Evolutionary conservation across 441 rosid species (phyloP), one percentile per base, ranked within the genome.

Genomic region (Croton setiger): DNA sequence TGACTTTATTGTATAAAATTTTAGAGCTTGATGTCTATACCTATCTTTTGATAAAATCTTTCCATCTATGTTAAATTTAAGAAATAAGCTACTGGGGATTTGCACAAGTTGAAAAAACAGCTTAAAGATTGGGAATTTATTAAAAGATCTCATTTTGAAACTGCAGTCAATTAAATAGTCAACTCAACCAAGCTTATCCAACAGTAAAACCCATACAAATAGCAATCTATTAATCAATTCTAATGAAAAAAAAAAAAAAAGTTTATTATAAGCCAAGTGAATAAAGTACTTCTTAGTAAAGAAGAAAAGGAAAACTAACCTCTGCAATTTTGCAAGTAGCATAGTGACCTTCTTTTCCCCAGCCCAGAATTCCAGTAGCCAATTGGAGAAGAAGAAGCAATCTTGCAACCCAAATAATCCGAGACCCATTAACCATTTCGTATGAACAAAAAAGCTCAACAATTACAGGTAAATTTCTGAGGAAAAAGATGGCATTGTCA

Each of bases 331-430:
- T 90, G 86, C 98, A 94, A 64, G 74, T 47, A 57, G 86, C 88
- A 78, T 78, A 92, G 55, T 94, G 99, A 49, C 98, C 99, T 44
- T 92, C 96, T 72, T 86, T 87, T 13, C 98, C 99, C 99, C 99
- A 94, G 33, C 90, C 80, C 51, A 82, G 71, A 70, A 83, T 82
- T 56, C 92, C 90, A 80, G 80, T 64, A 31, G 81, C 62, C 70
- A 88, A 76, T 72, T 84, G 97, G 71, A 91, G 78, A 73, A 87
- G 76, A 68, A 86, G 62, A 37, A 89, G 49, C 11, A 70, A 58
- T 51, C 78, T 86, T 71, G 72, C 75, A 7, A 79, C 27, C 92
- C 84, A 85, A 20, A 60, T 59, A 35, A 74, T 71, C 76, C 76
- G 76, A 65, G 53, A 67, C 55, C 69, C 64, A 37, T 60, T 58